Evolutionary conservation across 2,329 filamentous ascomycete genomes (phyloP), one percentile per base, ranked within the genome.

Genomic region (Metarhizium humberi): DNA sequence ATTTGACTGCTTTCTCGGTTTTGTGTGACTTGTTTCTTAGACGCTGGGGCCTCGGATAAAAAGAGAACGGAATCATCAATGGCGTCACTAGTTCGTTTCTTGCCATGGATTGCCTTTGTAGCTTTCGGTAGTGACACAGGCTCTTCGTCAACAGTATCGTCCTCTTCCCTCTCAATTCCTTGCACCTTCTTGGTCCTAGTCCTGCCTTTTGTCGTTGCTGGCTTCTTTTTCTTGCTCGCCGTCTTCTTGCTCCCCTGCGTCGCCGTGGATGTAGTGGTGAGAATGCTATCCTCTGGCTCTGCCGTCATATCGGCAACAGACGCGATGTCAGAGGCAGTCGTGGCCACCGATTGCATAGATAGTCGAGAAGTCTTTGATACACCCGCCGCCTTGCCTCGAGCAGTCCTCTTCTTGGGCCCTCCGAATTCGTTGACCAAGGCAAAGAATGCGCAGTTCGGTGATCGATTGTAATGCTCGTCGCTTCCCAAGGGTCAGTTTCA

Each of bases 361-460:
- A 81, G 67, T 38, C 88, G 81, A 3, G 88, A 88, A 8, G 79
- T 77, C 67, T 90, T 92, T 25, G 90, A 94, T 48, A 77, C 70
- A 59, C 78, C 73, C 14, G 71, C 80, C 68, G 65, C 72, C 67
- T 76, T 87, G 74, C 70, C 78, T 73, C 65, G 78, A 51, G 69
- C 68, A 11, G 78, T 69, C 59, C 81, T 79, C 72, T 87, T 87
- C 32, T 79, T 74, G 38, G 73, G 64, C 34, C 72, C 68, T 61
- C 74, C 77, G 64, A 81, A 73, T 63, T 79, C 77, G 64, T 76
- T 81, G 30, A 80, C 77, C 32, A 95, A 80, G 1, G 76, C 72
- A 66, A 97, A 97, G 73, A 95, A 97, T 14, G 84, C 78, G 67
- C 94, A 99, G 29, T 86, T 78, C 0, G 90, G 82, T 1, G 86